Evolutionary conservation across 306 rosid species (phyloP).

Genomic region (Rosa lucieae): DNA sequence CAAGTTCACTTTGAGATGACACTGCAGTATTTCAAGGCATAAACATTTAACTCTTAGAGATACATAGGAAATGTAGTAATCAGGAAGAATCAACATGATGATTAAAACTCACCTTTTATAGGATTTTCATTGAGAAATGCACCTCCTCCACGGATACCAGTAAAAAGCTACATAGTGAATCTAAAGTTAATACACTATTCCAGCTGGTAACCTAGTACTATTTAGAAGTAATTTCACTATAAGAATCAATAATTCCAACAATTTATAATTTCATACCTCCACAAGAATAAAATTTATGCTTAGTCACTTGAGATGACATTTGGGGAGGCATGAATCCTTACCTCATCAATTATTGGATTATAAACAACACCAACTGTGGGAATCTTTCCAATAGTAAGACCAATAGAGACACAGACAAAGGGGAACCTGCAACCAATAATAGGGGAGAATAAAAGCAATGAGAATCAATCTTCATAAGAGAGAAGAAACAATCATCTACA

Average conservation of each 20-base stretch:
- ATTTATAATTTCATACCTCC: background rate
- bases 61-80: background rate
- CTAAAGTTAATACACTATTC: constrained; percentile 26
- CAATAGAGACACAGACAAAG: constrained; percentile 91
- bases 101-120: constrained; percentile 60
- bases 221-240: constrained; percentile 2
- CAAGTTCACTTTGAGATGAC: constrained; percentile 74
- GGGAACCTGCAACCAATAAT: constrained; percentile 65
- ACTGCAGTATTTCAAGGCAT: constrained; percentile 54
- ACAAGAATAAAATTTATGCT: background rate
- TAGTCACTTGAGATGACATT: constrained; percentile 15
- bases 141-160: constrained; percentile 79
- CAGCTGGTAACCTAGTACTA: constrained; percentile 11
- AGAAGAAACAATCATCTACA: constrained; percentile 21
- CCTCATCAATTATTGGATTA: constrained; percentile 94
- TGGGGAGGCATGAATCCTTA: constrained; percentile 34
- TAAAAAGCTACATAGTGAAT: constrained; percentile 63
- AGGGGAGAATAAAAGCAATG: background rate
- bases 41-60: constrained; percentile 16
- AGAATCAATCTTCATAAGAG: constrained; percentile 12
- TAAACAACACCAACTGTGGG: constrained; percentile 91
- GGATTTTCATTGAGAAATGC: constrained; percentile 83
- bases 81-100: constrained; percentile 15
- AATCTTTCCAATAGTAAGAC: constrained; percentile 81
- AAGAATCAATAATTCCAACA: background rate